Percentiles rank a stretch among this genome's conserved stretches.
Conservation (phyloP, 805 yeast species). For the Yamadazyma paraphyllophila region DNA sequence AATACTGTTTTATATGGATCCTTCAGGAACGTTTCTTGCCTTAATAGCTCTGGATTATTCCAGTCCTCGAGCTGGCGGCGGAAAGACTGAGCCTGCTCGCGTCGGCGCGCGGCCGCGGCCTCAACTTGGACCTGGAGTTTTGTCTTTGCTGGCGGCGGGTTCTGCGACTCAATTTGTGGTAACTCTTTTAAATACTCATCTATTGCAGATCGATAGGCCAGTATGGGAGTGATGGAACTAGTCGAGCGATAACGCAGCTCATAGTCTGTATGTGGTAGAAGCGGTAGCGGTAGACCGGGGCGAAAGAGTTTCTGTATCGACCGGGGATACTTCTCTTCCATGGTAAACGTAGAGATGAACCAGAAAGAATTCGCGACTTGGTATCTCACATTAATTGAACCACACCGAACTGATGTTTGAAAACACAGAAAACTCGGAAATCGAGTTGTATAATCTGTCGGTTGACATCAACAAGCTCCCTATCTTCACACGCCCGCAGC, state of each 20-base stretch:
- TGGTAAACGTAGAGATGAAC: not conserved
- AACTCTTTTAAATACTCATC: conserved; percentile 1
- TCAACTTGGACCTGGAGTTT: conserved; percentile 4
- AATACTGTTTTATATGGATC: conserved; percentile 82
- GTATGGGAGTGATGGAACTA: conserved; percentile 14
- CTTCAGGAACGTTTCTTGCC: conserved; percentile 29
- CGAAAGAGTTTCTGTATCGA: conserved; percentile 52
- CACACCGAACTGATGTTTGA: conserved; percentile 11
- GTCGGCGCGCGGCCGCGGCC: not conserved
- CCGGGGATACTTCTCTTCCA: conserved; percentile 32
- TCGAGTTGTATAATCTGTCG: conserved; percentile 27
- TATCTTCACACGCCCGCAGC: conserved; percentile 31
- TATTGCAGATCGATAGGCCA: not conserved
- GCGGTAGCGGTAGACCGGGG: conserved; percentile 57
- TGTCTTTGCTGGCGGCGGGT: not conserved
- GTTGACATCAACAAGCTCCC: conserved; percentile 32
- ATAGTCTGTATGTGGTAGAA: conserved; percentile 48
- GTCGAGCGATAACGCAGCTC: conserved; percentile 50
- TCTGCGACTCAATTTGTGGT: conserved; percentile 1
- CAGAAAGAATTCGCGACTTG: not conserved
- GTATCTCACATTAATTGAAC: not conserved
- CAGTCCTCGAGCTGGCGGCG: conserved; percentile 30
- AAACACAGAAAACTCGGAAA: conserved; percentile 12
- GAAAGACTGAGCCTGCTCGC: conserved; percentile 13
- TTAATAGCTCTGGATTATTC: conserved; percentile 31